Evolutionary conservation across 257 asterid genomes (phyloP), one percentile per base, ranked within the genome.

Genomic region (Ehretia macrophylla): DNA sequence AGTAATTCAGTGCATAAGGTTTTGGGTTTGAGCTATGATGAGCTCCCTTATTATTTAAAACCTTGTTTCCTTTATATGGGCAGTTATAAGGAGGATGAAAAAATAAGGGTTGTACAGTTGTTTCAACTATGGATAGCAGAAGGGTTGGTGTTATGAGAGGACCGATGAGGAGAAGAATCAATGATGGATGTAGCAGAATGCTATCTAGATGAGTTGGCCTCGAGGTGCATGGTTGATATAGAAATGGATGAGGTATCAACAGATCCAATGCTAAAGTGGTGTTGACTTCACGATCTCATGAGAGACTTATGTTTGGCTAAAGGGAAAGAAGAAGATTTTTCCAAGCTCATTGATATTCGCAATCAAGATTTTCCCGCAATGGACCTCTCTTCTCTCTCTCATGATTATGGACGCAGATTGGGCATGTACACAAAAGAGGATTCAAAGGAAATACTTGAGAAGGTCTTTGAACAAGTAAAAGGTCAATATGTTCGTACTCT

Each of bases 31-130:
- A 72, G 73, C 17, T 67, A 60, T 18, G 6, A 62, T 39, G 51
- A 32, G 19, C 14, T 73, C 14, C 78, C 78, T 18, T 68, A 67
- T n/a, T 35, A 73, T 39, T 64, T 73, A 21, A 67, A 63, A 12
- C 56, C 64, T 0, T 73, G 78, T n/a, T 73, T 73, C n/a, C 58
- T 68, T 13, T 56, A 57, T 21, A 23, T 69, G 32, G 69, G 65
- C 32, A 23, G 39, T 50, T 69, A 56, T 32, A n/a, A 0, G 0
- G 68, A 73, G 54, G 68, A 68, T 1, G 17, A 39, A 0, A 11
- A 46, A 1, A 64, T 73, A 63, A 21, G 21, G 5, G 45, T 11
- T 16, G 27, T 14, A 23, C 4, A 59, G 5, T 12, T 59, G 0
- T 46, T 45, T 46, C 42, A 19, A 4, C n/a, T 46, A 10, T 46